Base-by-base conservation (phyloP, 352 stramenopile genomes). In the Phytophthora fragariaefolia region DNA sequence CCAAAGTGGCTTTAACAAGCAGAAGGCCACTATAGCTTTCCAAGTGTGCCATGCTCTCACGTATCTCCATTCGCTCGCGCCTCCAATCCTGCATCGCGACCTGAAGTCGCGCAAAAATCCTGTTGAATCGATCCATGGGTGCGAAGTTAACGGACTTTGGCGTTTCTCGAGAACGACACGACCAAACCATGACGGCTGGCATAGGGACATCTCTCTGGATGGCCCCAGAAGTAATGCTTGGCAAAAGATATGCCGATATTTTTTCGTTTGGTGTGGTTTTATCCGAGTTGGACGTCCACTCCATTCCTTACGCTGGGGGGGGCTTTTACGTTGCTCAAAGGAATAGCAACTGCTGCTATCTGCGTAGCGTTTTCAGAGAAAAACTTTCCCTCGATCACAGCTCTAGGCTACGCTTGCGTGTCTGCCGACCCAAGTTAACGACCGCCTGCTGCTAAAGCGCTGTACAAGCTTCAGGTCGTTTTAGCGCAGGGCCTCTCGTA, bases 1-100 rank as follows among this genome's bases (percentile, higher is more conserved):
- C 2, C 24, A 55, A 2, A 23, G 34, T 3, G 64, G 68, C 13
- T 76, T 76, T 42, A 55, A 62, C 26, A 5, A 45, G 20, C 58
- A 71, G 30, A 81, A 84, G 58, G 51, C 74, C 42, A 64, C 66
- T 30, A 79, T 84, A 23, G 69, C 70, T 1, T 26, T 80, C 1
- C 60, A 77, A 22, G 63, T 82, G 4, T 63, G 62, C 0, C 36
- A 74, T n/a, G 75, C 63, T 9, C 58, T 83, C 7, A 74, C 66
- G 22, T 83, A 80, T 43, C 36, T 83, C 6, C 76, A 81, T 26
- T 72, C 56, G 10, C 46, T 77, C 3, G 28, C 66, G 0, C 53
- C 60, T 17, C 27, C 52, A 0, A 50, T 77, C 6, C 28, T 80
- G 9, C 63, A 80, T 28, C 67, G 67, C 38, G 67, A 79, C 43